Evolutionary conservation across 2,329 filamentous ascomycete genomes (phyloP).

Genomic region (Aphanoascus verrucosus): DNA sequence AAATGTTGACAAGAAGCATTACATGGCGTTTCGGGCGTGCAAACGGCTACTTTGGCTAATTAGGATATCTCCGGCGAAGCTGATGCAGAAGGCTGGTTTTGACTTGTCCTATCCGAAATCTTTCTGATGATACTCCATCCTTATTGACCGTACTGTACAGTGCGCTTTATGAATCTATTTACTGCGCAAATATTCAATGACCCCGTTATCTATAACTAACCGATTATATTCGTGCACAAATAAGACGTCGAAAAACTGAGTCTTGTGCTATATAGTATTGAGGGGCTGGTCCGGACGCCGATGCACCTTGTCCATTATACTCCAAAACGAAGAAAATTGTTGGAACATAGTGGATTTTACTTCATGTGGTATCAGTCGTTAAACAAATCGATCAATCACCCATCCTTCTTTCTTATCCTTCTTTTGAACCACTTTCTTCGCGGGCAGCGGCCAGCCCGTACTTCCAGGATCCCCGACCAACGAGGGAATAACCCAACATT

Average conservation of each 20-base stretch:
- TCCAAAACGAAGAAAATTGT: no score
- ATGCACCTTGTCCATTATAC: no score
- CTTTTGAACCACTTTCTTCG: slow-evolving; percentile 72
- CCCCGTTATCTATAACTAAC: no score
- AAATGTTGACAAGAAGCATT: neutral
- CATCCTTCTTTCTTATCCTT: slow-evolving; percentile 63
- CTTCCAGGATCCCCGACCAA: slow-evolving; percentile 58
- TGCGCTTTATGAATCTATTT: no score
- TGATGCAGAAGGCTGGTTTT: neutral
- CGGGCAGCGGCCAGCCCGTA: slow-evolving; percentile 72
- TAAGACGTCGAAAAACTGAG: no score
- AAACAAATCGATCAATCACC: slow-evolving; percentile 52
- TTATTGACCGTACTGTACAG: no score
- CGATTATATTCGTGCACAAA: no score
- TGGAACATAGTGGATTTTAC: no score
- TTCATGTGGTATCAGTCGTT: neutral
- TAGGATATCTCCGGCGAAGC: neutral
- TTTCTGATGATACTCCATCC: neutral
- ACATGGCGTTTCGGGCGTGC: slow-evolving; percentile 5
- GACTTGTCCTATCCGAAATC: neutral
- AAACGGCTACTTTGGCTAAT: neutral
- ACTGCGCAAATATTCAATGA: no score
- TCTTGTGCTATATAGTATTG: no score
- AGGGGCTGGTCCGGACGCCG: no score
- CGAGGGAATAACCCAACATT: slow-evolving; percentile 75